A percentile compares a stretch with the other conserved stretches of the same genome.
These are phyloP conservation scores for Adansonia gregorii DNA, from an alignment of 441 rosid genomes.

Conservation along the genomic window DNA sequence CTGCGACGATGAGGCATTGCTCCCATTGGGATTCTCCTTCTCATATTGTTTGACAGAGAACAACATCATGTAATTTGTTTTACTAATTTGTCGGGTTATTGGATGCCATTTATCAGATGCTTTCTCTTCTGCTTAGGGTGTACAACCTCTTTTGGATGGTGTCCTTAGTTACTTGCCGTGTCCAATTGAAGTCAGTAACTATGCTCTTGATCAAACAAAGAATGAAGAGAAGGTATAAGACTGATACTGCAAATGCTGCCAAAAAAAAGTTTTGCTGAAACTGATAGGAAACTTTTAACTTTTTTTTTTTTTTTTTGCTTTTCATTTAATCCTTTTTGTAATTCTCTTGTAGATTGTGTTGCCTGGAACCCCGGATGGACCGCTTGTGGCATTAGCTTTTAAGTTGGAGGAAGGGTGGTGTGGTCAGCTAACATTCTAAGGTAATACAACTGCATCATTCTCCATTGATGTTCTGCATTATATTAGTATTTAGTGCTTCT, in stretches of 20 bases:
- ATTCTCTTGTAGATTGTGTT: slow-evolving; percentile 61
- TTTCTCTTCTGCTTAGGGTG: slow-evolving; percentile 59
- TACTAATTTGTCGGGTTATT: background rate
- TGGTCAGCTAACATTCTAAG: slow-evolving; percentile 93
- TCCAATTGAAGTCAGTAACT: slow-evolving; percentile 85
- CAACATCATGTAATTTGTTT: background rate
- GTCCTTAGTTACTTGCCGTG: slow-evolving; percentile 86
- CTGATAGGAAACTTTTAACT: background rate
- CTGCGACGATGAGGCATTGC: background rate
- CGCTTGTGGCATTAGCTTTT: slow-evolving; percentile 96
- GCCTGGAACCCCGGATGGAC: slow-evolving; percentile 92
- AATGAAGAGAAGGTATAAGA: slow-evolving; percentile 79
- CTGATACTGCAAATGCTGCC: background rate
- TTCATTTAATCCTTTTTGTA: background rate
- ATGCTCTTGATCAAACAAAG: slow-evolving; percentile 91
- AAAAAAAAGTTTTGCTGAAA: slow-evolving; percentile 9
- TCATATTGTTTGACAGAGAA: background rate
- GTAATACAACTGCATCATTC: slow-evolving; percentile 37
- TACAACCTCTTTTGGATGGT: slow-evolving; percentile 92
- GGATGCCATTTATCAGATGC: background rate
- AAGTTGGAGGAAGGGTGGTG: slow-evolving; percentile 98
- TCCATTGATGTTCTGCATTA: background rate
- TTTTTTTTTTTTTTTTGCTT: background rate
- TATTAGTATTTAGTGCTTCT: background rate
- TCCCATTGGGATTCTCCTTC: background rate